phyloP scores from a whole-genome alignment of 345 rosid genomes.

The Salix viminalis region DNA sequence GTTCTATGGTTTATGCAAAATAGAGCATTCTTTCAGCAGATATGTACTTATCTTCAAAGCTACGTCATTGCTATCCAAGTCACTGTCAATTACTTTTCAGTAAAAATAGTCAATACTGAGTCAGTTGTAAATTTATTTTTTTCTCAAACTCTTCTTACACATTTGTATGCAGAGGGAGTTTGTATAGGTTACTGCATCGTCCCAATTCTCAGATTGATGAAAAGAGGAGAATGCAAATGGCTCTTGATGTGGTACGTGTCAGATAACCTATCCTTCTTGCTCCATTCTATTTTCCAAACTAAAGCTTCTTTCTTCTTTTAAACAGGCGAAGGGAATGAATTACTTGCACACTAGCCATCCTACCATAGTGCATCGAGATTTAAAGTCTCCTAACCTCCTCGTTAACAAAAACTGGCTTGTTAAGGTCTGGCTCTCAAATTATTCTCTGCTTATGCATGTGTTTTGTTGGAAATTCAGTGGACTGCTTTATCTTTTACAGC shows the following conservation, averaged over 20 bases:
- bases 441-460: neutral
- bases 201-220: slow-evolving; percentile 71
- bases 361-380: slow-evolving; percentile 90
- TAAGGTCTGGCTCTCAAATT: slow-evolving; percentile 45
- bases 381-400: slow-evolving; percentile 94
- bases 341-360: slow-evolving; percentile 95
- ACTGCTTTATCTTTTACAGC: slow-evolving; percentile 3
- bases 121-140: neutral
- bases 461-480: neutral
- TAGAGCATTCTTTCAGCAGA: neutral
- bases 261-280: slow-evolving; percentile 7
- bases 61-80: slow-evolving; percentile 1
- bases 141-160: neutral
- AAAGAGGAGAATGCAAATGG: slow-evolving; percentile 91
- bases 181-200: slow-evolving; percentile 82
- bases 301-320: slow-evolving; percentile 8
- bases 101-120: neutral
- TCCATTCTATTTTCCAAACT: neutral
- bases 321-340: slow-evolving; percentile 96
- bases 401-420: slow-evolving; percentile 96
- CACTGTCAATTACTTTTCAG: neutral
- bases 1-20: neutral
- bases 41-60: neutral
- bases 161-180: slow-evolving; percentile 73
- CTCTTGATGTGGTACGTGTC: slow-evolving; percentile 86